A percentile compares a stretch with the other conserved stretches of the same genome.
phyloP scores from a whole-genome alignment of 345 rosid species.

The Carallia pectinifolia region DNA sequence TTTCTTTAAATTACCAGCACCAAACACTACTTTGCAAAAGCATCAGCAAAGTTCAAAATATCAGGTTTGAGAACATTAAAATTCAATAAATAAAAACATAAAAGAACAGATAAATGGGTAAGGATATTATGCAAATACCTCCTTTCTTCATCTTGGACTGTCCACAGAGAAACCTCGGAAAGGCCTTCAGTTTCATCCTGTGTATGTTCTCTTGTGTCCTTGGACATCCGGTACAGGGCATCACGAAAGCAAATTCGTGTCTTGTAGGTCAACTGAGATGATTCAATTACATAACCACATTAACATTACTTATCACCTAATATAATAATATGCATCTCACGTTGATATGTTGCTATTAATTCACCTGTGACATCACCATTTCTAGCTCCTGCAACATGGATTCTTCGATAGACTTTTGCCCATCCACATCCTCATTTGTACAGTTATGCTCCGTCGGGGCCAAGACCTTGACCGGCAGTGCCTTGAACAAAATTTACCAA shows the following conservation, averaged over 20 bases:
- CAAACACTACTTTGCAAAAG: no score
- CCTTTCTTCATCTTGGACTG: conserved; percentile 20
- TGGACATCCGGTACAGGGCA: conserved; percentile 84
- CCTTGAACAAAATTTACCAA: conserved; percentile 29
- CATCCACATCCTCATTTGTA: conserved; percentile 24
- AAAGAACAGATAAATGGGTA: not conserved
- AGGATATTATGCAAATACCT: conserved; percentile 22
- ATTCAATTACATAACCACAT: conserved; percentile 10
- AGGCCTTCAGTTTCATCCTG: conserved; percentile 21
- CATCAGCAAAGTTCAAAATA: no score
- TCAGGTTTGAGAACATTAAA: no score
- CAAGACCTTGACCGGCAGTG: conserved; percentile 10
- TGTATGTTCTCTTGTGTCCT: conserved; percentile 42
- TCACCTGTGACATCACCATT: conserved; percentile 63
- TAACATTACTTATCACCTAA: not conserved
- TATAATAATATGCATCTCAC: not conserved
- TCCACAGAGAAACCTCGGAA: conserved; percentile 21
- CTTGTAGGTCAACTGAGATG: conserved; percentile 52
- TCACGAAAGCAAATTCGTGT: conserved; percentile 76
- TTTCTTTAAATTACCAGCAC: not conserved
- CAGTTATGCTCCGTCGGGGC: conserved; percentile 30
- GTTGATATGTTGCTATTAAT: not conserved
- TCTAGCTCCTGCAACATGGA: conserved; percentile 63
- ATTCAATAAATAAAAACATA: no score
- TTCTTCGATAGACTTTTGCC: conserved; percentile 52